These are phyloP conservation scores for Deinandra increscens DNA, from an alignment of 129 eudicot genomes.

Conservation along the genomic window DNA sequence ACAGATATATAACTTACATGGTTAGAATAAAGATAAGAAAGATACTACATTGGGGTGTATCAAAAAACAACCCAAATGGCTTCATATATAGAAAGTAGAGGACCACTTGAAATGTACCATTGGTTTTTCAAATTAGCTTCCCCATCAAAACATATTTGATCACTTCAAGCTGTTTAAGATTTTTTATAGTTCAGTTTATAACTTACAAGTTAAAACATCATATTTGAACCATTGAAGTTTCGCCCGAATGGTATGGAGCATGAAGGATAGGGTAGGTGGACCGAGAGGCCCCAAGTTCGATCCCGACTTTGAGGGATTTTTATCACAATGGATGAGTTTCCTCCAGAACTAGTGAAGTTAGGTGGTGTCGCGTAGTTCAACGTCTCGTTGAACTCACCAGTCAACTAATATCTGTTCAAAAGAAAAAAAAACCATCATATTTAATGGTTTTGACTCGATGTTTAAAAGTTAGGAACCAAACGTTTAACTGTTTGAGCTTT, in stretches of 20 bases:
- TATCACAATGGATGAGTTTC: too few species aligned
- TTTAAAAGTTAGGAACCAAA: background rate
- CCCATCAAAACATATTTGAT: too few species aligned
- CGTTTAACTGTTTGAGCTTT: background rate
- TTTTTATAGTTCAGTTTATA: background rate
- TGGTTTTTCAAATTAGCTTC: background rate
- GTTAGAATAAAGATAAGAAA: background rate
- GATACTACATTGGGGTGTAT: background rate
- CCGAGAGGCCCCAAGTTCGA: too few species aligned
- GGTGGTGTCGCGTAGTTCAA: too few species aligned
- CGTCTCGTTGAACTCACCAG: too few species aligned
- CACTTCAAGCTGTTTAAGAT: background rate
- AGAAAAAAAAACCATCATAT: too few species aligned
- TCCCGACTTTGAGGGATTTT: too few species aligned
- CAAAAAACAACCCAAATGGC: background rate
- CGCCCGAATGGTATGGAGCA: too few species aligned
- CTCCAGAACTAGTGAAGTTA: too few species aligned
- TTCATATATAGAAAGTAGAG: background rate
- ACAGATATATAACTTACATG: background rate
- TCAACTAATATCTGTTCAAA: too few species aligned
- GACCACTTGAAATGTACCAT: conserved; percentile 2
- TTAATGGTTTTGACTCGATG: background rate
- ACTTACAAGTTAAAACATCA: background rate
- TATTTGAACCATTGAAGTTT: too few species aligned
- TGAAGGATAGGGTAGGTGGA: too few species aligned